phyloP scores from a whole-genome alignment of 73 alveolate genomes.

The Paramecium sexaurelia region DNA sequence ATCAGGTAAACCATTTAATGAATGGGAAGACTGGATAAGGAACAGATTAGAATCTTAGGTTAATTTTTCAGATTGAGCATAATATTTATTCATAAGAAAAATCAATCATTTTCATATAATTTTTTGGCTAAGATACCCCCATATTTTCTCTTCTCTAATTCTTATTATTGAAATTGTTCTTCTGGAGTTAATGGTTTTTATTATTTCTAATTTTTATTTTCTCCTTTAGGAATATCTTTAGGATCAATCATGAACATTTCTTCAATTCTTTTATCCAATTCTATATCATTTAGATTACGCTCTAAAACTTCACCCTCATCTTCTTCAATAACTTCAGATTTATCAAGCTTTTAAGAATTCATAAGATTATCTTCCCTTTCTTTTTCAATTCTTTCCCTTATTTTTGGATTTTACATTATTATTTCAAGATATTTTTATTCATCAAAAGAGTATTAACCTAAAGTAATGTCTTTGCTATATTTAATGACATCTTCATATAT shows the following conservation, averaged over 20 bases:
- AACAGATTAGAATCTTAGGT: background rate
- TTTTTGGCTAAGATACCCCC: conserved; percentile 48
- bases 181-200: background rate
- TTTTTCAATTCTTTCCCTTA: conserved; percentile 9
- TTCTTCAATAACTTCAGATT: background rate
- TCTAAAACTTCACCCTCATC: conserved; percentile 38
- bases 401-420: conserved; percentile 40
- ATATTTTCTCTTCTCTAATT: background rate
- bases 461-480: conserved; percentile 19
- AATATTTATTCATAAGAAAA: background rate
- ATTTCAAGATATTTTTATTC: conserved; percentile 32
- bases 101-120: conserved; percentile 22
- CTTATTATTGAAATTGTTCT: background rate
- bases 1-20: background rate
- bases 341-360: background rate
- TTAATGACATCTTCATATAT: conserved; percentile 39
- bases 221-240: background rate
- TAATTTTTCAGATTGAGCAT: background rate
- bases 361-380: conserved; percentile 9
- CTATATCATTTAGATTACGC: background rate
- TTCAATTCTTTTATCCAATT: conserved; percentile 27
- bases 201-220: background rate
- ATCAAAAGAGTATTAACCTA: conserved; percentile 21
- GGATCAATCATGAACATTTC: conserved; percentile 17
- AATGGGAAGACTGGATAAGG: conserved; percentile 30